Conservation (phyloP, 2,329 filamentous ascomycete species). For the Sporothrix pseudoabietina region DNA sequence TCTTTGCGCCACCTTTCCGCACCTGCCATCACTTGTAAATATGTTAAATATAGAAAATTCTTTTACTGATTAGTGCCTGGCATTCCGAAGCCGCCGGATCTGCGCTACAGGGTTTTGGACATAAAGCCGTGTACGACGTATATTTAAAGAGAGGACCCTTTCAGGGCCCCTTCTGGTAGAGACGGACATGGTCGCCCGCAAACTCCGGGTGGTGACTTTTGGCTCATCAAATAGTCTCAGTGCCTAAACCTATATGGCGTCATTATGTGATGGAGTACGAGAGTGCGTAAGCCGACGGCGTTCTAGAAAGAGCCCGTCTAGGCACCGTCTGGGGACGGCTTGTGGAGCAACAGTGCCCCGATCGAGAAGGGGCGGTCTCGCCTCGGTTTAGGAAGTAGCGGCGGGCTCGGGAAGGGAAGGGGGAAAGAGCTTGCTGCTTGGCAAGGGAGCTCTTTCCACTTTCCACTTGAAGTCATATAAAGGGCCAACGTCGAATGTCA, state of each 20-base stretch:
- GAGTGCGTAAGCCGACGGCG: conserved; percentile 1
- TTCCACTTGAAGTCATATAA: not conserved
- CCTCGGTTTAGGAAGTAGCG: not conserved
- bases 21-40: not conserved
- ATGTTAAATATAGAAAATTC: not conserved
- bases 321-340: not conserved
- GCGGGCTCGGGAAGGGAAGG: conserved; percentile 3
- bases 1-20: not conserved
- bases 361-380: not conserved
- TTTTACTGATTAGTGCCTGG: not conserved
- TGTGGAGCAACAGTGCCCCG: not conserved
- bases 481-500: not conserved
- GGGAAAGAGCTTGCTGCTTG: not conserved
- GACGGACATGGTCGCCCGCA: conserved; percentile 16
- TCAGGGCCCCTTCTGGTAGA: not conserved
- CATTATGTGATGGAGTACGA: conserved; percentile 1
- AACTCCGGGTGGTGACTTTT: conserved; percentile 20
- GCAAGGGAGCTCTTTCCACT: not conserved
- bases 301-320: not conserved
- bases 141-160: not conserved
- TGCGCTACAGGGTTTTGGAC: not conserved
- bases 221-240: not conserved
- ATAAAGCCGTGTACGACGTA: not conserved
- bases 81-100: not conserved
- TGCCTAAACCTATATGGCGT: not conserved